Percentiles rank a stretch among this genome's conserved stretches.
Conservation (phyloP, 768 basidiomycete species). For the Suillus americanus region DNA sequence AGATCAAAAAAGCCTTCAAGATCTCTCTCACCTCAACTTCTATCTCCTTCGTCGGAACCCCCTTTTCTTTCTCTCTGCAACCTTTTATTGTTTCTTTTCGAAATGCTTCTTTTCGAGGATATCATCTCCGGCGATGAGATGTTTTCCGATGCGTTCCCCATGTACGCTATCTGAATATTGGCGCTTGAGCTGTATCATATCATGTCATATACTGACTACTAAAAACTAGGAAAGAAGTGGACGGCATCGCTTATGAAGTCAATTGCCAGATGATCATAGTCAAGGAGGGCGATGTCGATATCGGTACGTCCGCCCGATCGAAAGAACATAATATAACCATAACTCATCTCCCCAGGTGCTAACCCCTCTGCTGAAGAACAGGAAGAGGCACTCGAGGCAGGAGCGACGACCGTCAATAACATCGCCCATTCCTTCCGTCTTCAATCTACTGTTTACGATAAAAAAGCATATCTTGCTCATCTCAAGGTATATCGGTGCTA, state of each 20-base stretch:
- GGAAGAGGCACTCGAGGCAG: slow-evolving; percentile 80
- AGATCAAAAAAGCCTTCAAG: background rate
- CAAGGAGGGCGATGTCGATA: slow-evolving; percentile 84
- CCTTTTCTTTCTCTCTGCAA: slow-evolving; percentile 11
- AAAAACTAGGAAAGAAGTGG: slow-evolving; percentile 66
- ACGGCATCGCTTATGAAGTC: slow-evolving; percentile 83
- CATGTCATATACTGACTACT: background rate
- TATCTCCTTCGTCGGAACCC: slow-evolving; percentile 6
- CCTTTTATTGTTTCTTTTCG: slow-evolving; percentile 9
- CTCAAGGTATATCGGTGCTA: slow-evolving; percentile 57
- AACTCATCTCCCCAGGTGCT: slow-evolving; percentile 54
- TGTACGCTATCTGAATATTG: slow-evolving; percentile 49
- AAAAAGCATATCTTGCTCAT: slow-evolving; percentile 79
- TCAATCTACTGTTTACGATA: slow-evolving; percentile 79
- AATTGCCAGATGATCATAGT: slow-evolving; percentile 71
- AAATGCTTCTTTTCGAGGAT: slow-evolving; percentile 78
- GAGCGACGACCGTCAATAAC: slow-evolving; percentile 79
- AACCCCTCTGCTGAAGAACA: slow-evolving; percentile 91
- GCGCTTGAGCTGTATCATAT: background rate
- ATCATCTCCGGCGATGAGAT: slow-evolving; percentile 84
- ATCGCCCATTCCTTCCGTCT: slow-evolving; percentile 91
- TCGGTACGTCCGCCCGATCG: slow-evolving; percentile 53
- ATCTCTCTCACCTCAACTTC: background rate
- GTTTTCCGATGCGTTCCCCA: slow-evolving; percentile 89
- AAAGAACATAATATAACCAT: background rate